These are phyloP conservation scores for Tubosaeta brunneosetosa DNA, from an alignment of 768 basidiomycete species.

Conservation along the genomic window DNA sequence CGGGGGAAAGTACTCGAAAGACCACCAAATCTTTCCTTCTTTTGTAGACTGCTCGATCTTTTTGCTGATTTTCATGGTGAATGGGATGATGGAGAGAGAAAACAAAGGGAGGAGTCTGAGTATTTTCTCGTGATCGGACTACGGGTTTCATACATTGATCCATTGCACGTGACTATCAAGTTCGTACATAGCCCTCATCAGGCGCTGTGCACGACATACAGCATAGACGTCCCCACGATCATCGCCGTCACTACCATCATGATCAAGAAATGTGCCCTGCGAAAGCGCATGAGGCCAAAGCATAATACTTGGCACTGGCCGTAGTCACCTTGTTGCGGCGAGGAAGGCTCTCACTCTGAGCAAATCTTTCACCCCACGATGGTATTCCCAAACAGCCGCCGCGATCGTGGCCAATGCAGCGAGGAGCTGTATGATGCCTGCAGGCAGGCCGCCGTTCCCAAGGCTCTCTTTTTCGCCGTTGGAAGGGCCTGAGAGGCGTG, in stretches of 20 bases:
- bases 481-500: conserved; percentile 47
- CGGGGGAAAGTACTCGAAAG: conserved; percentile 97
- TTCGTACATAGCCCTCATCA: conserved; percentile 3
- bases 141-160: conserved; percentile 4
- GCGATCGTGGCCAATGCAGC: conserved; percentile 51
- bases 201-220: conserved; percentile 38
- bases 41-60: conserved; percentile 84
- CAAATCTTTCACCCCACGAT: conserved; percentile 52
- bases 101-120: conserved; percentile 21
- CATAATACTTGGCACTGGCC: conserved; percentile 12
- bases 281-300: conserved; percentile 1
- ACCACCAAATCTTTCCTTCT: conserved; percentile 93
- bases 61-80: conserved; percentile 86
- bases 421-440: conserved; percentile 49
- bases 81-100: conserved; percentile 6
- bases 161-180: conserved; percentile 18
- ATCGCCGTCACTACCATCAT: conserved; percentile 46
- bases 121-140: conserved; percentile 23
- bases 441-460: conserved; percentile 36
- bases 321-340: conserved; percentile 46
- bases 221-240: conserved; percentile 49
- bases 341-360: conserved; percentile 57
- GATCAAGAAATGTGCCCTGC: conserved; percentile 48
- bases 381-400: conserved; percentile 66
- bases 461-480: conserved; percentile 19